phyloP scores from a whole-genome alignment of 345 rosid species.

The Populus ilicifolia region DNA sequence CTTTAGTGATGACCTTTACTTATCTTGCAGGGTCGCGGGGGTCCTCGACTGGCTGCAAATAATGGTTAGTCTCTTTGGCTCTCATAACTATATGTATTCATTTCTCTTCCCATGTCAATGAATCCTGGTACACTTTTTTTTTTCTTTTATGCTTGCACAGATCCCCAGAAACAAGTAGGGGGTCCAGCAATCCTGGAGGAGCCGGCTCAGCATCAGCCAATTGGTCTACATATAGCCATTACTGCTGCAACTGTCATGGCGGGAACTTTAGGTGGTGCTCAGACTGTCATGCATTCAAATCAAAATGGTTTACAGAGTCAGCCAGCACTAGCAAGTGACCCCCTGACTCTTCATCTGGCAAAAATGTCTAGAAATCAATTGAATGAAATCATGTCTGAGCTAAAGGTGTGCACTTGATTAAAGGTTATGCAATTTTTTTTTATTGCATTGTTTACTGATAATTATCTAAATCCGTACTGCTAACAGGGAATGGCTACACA shows the following conservation, averaged over 20 bases:
- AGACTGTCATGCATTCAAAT: slow-evolving; percentile 47
- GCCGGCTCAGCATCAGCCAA: slow-evolving; percentile 55
- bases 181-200: slow-evolving; percentile 48
- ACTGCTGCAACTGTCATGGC: slow-evolving; percentile 74
- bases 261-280: slow-evolving; percentile 72
- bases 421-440: background rate
- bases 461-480: slow-evolving; percentile 9
- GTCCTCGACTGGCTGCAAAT: slow-evolving; percentile 63
- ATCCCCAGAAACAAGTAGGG: slow-evolving; percentile 58
- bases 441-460: slow-evolving; percentile 10
- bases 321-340: slow-evolving; percentile 62
- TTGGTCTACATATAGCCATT: slow-evolving; percentile 78
- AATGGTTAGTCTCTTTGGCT: slow-evolving; percentile 43
- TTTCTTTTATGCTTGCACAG: slow-evolving; percentile 29
- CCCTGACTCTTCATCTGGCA: slow-evolving; percentile 84
- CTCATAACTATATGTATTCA: background rate
- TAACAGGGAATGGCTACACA: slow-evolving; percentile 68
- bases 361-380: slow-evolving; percentile 86
- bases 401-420: slow-evolving; percentile 52
- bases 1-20: slow-evolving; percentile 13
- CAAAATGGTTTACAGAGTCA: slow-evolving; percentile 47
- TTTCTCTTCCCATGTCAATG: slow-evolving; percentile 4
- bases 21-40: slow-evolving; percentile 81
- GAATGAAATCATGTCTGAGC: slow-evolving; percentile 62
- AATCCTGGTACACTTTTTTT: background rate